Evolutionary conservation across 495 filamentous ascomycete genomes (phyloP), one percentile per base, ranked within the genome.

Genomic region (Cercophora sp.): DNA sequence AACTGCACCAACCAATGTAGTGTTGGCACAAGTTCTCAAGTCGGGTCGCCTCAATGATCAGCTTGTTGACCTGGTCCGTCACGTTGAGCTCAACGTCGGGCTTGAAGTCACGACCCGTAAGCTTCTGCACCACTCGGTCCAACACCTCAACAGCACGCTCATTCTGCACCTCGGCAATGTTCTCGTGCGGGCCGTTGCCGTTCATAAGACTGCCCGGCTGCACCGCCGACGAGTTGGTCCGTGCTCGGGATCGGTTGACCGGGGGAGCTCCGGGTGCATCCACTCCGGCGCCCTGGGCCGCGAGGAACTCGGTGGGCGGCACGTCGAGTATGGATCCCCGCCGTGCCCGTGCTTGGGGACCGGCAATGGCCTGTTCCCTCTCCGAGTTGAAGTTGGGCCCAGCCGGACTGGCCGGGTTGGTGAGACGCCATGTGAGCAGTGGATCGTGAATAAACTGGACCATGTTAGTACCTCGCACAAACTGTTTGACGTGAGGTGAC

Each of bases 21-120:
- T 97, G 93, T 73, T 96, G 93, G 64, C 94, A 97, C 51, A 99
- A 77, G 71, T 97, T 97, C 76, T 97, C 94, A 39, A 96, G 76
- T 59, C 89, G 96, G 5, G 93, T 97, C 16, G 94, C 94, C 71
- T 99, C 92, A 27, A 85, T 84, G 54, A 97, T 86, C 60, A 97
- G 70, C 69, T 91, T 92, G 64, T 96, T 91, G 2, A 99, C 94
- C 68, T 97, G 94, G 31, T 84, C 80, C 15, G 86, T 84, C n/a
- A 94, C 83, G 45, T 80, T 84, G 50, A 99, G 76, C 70, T 96
- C 93, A 55, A 91, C 88, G 9, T 79, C 72, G 0, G 76, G 72
- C 54, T 82, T 84, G 62, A 85, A 85, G 62, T 85, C 81, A 19
- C 78, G 79, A 25, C 82, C 82, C 4, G 91, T 96, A 55, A 99